Base-by-base conservation (phyloP, 345 rosid genomes). In the Noccaea caerulescens region DNA sequence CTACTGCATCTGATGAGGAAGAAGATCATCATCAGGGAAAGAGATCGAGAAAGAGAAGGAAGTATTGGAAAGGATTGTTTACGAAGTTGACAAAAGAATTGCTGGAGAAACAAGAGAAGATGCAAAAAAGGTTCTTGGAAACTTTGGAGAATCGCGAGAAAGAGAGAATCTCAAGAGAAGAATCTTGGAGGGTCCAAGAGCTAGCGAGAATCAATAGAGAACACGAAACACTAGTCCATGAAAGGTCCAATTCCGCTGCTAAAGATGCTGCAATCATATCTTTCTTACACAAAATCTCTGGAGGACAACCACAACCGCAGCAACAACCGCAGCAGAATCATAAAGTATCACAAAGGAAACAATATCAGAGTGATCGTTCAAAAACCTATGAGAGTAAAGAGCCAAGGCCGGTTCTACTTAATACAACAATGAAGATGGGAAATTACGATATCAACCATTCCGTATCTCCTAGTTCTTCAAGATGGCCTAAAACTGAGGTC, bases 401-500 rank as follows among this genome's bases (percentile, higher is more conserved):
- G 42, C 66, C 33, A 58, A 63, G 72, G 56, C 41, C 61, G 16
- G 39, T 69, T 30, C 46, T 47, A 33, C 2, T 57, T 4, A 63
- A 64, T 34, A 51, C 71, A 49, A 64, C 76, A 52, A 58, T 52
- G 41, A 74, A 74, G 56, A 59, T 59, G 46, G 72, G 73, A 8
- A 67, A 27, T 37, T 51, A 43, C 3, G 62, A 71, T 23, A 38
- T 36, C 8, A 76, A 65, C 49, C 42, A 70, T 42, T 54, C 37
- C 5, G 32, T 76, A 34, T 70, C 57, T 64, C 84, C 82, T 41
- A 82, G 88, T 52, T 76, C 90, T 32, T 88, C 98, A 3, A 69
- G 97, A 44, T 93, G 98, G 98, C 98, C 98, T 30, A 93, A 85
- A 77, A 86, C 75, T 1, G 97, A 93, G 67, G 83, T 87, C 23